A percentile compares a stretch with the other conserved stretches of the same genome.
phyloP scores from a whole-genome alignment of 352 stramenopile species.

The Phytopythium oedochilum region DNA sequence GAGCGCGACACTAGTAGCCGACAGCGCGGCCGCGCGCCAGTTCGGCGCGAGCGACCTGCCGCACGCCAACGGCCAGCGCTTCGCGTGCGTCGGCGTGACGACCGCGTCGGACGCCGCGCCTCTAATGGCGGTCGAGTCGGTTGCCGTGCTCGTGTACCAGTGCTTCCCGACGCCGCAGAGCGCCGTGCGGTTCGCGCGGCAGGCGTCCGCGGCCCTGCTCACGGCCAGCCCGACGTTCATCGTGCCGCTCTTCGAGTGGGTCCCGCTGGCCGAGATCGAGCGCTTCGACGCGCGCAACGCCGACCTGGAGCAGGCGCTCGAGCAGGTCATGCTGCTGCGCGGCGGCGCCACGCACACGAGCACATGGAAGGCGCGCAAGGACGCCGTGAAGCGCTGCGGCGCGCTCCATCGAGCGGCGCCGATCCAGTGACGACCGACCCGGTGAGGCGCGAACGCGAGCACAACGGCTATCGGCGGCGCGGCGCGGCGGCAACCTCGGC shows the following conservation, averaged over 20 bases:
- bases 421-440: background rate
- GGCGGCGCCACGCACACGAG: constrained; percentile 22
- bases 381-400: constrained; percentile 48
- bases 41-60: constrained; percentile 43
- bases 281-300: constrained; percentile 56
- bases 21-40: constrained; percentile 13
- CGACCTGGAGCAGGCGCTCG: constrained; percentile 63
- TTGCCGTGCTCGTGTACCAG: constrained; percentile 73
- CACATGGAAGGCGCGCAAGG: constrained; percentile 68
- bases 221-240: constrained; percentile 42
- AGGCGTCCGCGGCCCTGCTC: constrained; percentile 43
- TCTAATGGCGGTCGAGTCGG: constrained; percentile 33
- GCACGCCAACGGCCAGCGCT: constrained; percentile 63
- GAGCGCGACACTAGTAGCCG: constrained; percentile 3
- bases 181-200: constrained; percentile 62
- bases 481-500: too few relatives aligned
- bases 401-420: constrained; percentile 13
- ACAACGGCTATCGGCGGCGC: too few relatives aligned
- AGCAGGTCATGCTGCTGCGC: constrained; percentile 33
- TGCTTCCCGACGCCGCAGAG: constrained; percentile 79
- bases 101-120: constrained; percentile 39
- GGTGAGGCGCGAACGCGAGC: too few relatives aligned
- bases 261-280: constrained; percentile 60
- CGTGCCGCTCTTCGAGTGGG: constrained; percentile 80
- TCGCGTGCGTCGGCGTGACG: constrained; percentile 41